A percentile compares a stretch with the other conserved stretches of the same genome.
phyloP scores from a whole-genome alignment of 2,329 filamentous ascomycete genomes.

The Stagonosporopsis tanaceti region DNA sequence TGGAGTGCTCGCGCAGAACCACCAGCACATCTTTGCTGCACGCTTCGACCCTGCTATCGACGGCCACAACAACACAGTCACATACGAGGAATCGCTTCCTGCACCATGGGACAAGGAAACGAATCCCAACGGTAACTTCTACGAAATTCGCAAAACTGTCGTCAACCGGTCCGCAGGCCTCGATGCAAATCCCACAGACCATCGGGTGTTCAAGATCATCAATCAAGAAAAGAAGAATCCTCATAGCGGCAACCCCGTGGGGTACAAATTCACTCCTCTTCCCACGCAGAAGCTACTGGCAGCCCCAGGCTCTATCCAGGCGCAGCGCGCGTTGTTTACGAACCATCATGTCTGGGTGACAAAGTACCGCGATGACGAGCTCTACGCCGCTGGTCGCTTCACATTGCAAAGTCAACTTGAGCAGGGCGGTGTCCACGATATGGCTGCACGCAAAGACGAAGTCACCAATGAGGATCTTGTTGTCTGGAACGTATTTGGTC shows the following conservation, averaged over 20 bases:
- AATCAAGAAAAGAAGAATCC: conserved; percentile 58
- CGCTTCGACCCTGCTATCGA: conserved; percentile 71
- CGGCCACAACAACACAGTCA: conserved; percentile 61
- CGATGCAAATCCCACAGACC: conserved; percentile 63
- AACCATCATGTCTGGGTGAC: conserved; percentile 64
- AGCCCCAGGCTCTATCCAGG: conserved; percentile 54
- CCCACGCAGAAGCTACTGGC: conserved; percentile 61
- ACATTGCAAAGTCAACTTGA: conserved; percentile 57
- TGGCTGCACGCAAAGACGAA: conserved; percentile 53
- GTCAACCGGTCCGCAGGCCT: conserved; percentile 59
- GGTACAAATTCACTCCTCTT: conserved; percentile 58
- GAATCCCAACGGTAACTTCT: conserved; percentile 70
- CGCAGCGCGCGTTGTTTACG: conserved; percentile 58
- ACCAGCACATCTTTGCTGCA: conserved; percentile 71
- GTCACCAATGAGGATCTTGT: conserved; percentile 58
- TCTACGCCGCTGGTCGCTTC: conserved; percentile 59
- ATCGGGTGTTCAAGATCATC: conserved; percentile 63
- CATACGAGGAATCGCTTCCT: conserved; percentile 62
- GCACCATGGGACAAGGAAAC: conserved; percentile 59
- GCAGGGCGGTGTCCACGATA: conserved; percentile 55
- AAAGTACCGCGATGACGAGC: conserved; percentile 60
- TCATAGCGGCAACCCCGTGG: conserved; percentile 55
- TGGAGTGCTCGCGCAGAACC: conserved; percentile 72
- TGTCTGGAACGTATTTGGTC: conserved; percentile 59
- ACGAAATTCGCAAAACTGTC: conserved; percentile 60